Conservation (phyloP, 1,284 basidiomycete genomes). For the Kwoniella shivajii region DNA sequence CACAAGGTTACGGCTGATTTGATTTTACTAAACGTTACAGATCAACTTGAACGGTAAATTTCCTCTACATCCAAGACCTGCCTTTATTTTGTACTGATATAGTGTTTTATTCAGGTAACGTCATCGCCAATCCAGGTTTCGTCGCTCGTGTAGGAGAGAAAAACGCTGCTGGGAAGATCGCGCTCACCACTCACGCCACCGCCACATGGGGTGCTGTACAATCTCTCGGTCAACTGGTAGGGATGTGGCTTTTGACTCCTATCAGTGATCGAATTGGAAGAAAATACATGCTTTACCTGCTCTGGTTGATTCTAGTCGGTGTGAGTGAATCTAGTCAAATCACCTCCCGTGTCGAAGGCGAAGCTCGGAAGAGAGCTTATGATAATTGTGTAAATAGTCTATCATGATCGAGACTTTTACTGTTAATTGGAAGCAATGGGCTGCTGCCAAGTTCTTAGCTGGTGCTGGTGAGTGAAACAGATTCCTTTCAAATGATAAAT, state of each 20-base stretch:
- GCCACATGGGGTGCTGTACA: conserved; percentile 21
- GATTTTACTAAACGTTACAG: not conserved
- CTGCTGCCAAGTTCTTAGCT: conserved; percentile 25
- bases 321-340: conserved; percentile 1
- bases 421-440: conserved; percentile 22
- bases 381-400: not conserved
- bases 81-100: too few species aligned
- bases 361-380: not conserved
- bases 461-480: conserved; percentile 10
- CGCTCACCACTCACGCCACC: conserved; percentile 6
- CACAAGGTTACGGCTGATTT: not conserved
- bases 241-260: conserved; percentile 17
- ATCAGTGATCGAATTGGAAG: conserved; percentile 19
- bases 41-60: conserved; percentile 21
- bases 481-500: not conserved
- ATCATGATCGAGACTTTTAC: conserved; percentile 15
- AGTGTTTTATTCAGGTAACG: too few species aligned
- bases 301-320: conserved; percentile 17
- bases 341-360: not conserved
- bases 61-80: too few species aligned
- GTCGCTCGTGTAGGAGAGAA: conserved; percentile 8
- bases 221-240: conserved; percentile 19
- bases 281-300: conserved; percentile 17
- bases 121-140: conserved; percentile 26
- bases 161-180: conserved; percentile 7